Evolutionary conservation across 768 basidiomycete genomes (phyloP), one percentile per base, ranked within the genome.

Genomic region (Nidula microcarpa): DNA sequence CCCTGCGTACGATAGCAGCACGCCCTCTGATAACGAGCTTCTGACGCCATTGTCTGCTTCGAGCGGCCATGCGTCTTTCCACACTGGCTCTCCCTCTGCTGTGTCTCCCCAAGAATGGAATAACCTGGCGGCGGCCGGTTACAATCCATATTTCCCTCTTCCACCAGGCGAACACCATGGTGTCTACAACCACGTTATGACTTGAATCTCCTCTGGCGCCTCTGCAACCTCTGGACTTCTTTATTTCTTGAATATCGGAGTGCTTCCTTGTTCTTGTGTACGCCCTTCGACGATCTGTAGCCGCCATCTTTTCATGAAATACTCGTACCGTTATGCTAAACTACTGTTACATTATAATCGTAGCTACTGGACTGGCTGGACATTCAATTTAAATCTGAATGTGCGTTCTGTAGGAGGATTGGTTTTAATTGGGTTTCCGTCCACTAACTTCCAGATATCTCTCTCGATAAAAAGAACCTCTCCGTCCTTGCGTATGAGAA

Each of bases 111-210:
- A 82, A 57, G 79, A 86, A 67, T 86, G 85, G 86, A 80, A 74
- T 57, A 73, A 78, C 53, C 73, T 85, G 64, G 73, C 78, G 18
- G 62, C 79, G 32, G 66, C 74, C 11, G 78, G 80, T 33, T 88
- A 85, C 68, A 86, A 84, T 51, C 75, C 87, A 5, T 89, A 89
- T 67, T 89, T 89, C 63, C 81, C 86, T 34, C 72, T 84, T 55
- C 68, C 77, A 43, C 53, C 68, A 6, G 62, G 69, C 49, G 81
- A 76, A 59, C 80, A 84, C 49, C 79, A 81, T 60, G 68, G 65
- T 62, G 77, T 85, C 57, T 84, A 84, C 65, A 75, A 71, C 60
- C 79, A 77, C 57, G 80, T 84, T 60, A 81, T 84, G 60, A 74
- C 74, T 59, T 83, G 70, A 82, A 55, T 47, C 50, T 41, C 49